Evolutionary conservation across 2,329 filamentous ascomycete species (phyloP).

Genomic region (Aureobasidium namibiae): DNA sequence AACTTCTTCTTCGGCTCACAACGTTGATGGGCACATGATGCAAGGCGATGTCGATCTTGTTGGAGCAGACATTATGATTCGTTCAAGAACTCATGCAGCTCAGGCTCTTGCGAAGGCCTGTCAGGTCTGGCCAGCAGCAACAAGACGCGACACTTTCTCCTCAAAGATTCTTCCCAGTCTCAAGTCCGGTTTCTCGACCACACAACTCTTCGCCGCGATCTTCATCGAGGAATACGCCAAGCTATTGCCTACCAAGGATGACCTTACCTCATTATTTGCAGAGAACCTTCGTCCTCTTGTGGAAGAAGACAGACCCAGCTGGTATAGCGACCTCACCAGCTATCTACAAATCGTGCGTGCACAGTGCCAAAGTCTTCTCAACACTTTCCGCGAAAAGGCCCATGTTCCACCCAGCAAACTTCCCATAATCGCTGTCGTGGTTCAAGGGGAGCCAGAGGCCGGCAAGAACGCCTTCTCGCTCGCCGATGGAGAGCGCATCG

Average conservation of each 20-base stretch:
- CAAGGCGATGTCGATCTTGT: slow-evolving; percentile 94
- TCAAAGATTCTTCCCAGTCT: slow-evolving; percentile 58
- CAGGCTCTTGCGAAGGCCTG: slow-evolving; percentile 80
- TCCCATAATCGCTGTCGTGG: slow-evolving; percentile 76
- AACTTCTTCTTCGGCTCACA: slow-evolving; percentile 61
- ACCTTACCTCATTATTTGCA: slow-evolving; percentile 52
- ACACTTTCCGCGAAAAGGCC: slow-evolving; percentile 84
- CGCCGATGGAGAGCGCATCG: slow-evolving; percentile 76
- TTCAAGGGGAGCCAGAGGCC: slow-evolving; percentile 86
- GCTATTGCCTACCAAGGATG: slow-evolving; percentile 33
- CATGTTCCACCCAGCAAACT: slow-evolving; percentile 69
- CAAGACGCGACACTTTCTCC: slow-evolving; percentile 55
- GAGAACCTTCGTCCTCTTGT: slow-evolving; percentile 64
- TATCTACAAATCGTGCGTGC: slow-evolving; percentile 83
- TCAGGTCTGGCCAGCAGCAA: slow-evolving; percentile 58
- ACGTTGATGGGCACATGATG: slow-evolving; percentile 97
- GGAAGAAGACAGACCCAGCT: slow-evolving; percentile 69
- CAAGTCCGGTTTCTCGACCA: slow-evolving; percentile 68
- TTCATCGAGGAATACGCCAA: slow-evolving; percentile 84
- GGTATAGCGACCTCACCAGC: slow-evolving; percentile 84
- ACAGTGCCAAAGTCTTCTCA: slow-evolving; percentile 82
- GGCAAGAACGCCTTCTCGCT: slow-evolving; percentile 90
- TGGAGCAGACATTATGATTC: slow-evolving; percentile 76
- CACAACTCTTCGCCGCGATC: slow-evolving; percentile 74
- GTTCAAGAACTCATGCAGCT: slow-evolving; percentile 81